A percentile compares a stretch with the other conserved stretches of the same genome.
Evolutionary conservation across 768 basidiomycete genomes (phyloP).

Genomic region (Auriscalpium orientale): DNA sequence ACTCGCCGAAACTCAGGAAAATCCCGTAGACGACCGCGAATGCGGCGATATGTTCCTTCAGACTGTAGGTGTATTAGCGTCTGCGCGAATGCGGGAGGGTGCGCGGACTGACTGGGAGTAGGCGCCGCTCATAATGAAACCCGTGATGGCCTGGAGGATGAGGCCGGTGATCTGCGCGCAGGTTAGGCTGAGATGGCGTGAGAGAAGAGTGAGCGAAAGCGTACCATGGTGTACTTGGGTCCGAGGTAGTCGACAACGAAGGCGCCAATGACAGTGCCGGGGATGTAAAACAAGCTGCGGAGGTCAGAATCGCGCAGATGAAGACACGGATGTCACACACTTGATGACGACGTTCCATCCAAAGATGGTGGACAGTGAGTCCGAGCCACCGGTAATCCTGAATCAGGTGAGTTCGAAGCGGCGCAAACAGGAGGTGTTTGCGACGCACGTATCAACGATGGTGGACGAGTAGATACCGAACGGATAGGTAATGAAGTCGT

Average conservation of each 20-base stretch:
- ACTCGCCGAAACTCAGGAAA: slow-evolving; percentile 84
- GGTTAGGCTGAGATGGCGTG: slow-evolving; percentile 2
- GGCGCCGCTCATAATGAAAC: slow-evolving; percentile 86
- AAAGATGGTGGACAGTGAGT: slow-evolving; percentile 53
- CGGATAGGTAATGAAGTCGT: slow-evolving; percentile 73
- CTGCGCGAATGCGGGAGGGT: no score
- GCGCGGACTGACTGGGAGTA: slow-evolving; percentile 42
- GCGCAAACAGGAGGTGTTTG: background rate
- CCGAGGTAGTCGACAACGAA: slow-evolving; percentile 71
- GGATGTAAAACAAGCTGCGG: slow-evolving; percentile 56
- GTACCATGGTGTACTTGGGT: slow-evolving; percentile 69
- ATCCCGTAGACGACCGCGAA: slow-evolving; percentile 88
- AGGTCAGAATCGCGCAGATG: slow-evolving; percentile 23
- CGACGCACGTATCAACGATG: slow-evolving; percentile 53
- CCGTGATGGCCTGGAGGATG: slow-evolving; percentile 58
- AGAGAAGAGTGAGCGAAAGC: background rate
- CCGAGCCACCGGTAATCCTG: slow-evolving; percentile 51
- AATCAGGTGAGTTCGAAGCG: background rate
- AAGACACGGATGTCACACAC: slow-evolving; percentile 34
- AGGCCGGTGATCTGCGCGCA: slow-evolving; percentile 56
- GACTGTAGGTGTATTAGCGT: slow-evolving; percentile 22
- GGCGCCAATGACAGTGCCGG: slow-evolving; percentile 65
- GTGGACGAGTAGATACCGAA: slow-evolving; percentile 80
- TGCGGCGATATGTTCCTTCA: slow-evolving; percentile 58
- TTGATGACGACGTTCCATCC: slow-evolving; percentile 86